Evolutionary conservation across 1,284 basidiomycete genomes (phyloP).

Genomic region (Inonotus hispidus): DNA sequence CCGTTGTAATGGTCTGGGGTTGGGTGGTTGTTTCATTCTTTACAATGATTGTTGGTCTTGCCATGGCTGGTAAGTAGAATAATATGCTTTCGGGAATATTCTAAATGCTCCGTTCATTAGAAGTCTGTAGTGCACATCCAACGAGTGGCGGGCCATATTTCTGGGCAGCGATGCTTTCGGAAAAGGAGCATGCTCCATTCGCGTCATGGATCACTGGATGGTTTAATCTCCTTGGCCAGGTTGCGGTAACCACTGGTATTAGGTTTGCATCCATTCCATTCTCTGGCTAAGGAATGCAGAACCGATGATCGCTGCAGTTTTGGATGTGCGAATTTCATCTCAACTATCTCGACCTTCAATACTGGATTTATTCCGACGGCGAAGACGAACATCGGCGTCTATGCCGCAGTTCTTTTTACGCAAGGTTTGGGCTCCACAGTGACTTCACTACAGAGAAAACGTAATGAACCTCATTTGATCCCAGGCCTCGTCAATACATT

Average conservation of each 20-base stretch:
- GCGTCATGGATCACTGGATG: slow-evolving; percentile 69
- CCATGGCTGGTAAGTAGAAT: slow-evolving; percentile 53
- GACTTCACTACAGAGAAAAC: neutral
- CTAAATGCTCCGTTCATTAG: slow-evolving; percentile 28
- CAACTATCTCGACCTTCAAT: slow-evolving; percentile 54
- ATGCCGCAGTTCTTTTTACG: slow-evolving; percentile 59
- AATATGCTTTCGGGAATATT: neutral
- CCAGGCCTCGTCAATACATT: slow-evolving; percentile 64
- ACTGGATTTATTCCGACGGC: slow-evolving; percentile 52
- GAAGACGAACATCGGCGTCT: slow-evolving; percentile 62
- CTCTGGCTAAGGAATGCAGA: neutral
- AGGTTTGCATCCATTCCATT: slow-evolving; percentile 32
- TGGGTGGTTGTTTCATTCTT: slow-evolving; percentile 63
- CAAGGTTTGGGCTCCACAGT: slow-evolving; percentile 37
- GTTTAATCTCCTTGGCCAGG: slow-evolving; percentile 75
- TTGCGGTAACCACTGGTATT: slow-evolving; percentile 72
- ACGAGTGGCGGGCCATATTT: slow-evolving; percentile 72
- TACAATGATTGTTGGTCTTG: slow-evolving; percentile 60
- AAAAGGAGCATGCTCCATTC: slow-evolving; percentile 47
- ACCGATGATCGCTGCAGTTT: slow-evolving; percentile 38
- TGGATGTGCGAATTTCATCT: slow-evolving; percentile 64
- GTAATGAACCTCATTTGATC: neutral
- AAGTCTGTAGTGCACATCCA: slow-evolving; percentile 69
- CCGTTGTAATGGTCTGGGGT: slow-evolving; percentile 70
- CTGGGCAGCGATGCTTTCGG: slow-evolving; percentile 71